Evolutionary conservation across 441 rosid species (phyloP).

Genomic region (Eruca vesicaria): DNA sequence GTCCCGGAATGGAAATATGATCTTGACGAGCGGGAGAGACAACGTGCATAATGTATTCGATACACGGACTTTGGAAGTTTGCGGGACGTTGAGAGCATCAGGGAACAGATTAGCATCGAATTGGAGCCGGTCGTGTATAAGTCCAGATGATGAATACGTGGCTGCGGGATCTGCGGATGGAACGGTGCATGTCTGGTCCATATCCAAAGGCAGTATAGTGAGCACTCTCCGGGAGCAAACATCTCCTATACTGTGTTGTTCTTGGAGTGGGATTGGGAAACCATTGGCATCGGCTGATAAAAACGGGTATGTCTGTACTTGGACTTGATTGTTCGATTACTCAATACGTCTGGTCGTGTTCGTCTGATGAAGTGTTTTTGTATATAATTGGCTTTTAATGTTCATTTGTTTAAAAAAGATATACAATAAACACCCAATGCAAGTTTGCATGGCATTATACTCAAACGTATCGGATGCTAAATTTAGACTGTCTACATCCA

Average conservation of each 20-base stretch:
- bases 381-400: not conserved
- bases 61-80: constrained; percentile 77
- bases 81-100: constrained; percentile 72
- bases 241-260: constrained; percentile 77
- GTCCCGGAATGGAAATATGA: constrained; percentile 66
- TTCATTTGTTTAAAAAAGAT: not conserved
- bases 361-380: constrained; percentile 5
- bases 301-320: constrained; percentile 73
- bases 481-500: not conserved
- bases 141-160: constrained; percentile 80
- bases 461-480: not conserved
- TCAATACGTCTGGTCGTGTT: not conserved
- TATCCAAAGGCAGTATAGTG: constrained; percentile 72
- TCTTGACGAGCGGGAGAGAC: constrained; percentile 92
- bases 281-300: constrained; percentile 90
- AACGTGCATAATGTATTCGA: constrained; percentile 88
- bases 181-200: constrained; percentile 77
- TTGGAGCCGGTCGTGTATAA: constrained; percentile 95
- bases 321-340: constrained; percentile 55
- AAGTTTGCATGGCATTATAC: not conserved
- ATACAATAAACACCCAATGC: not conserved
- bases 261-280: constrained; percentile 92
- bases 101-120: constrained; percentile 89
- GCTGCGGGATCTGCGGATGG: constrained; percentile 97
- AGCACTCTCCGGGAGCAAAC: constrained; percentile 79